Evolutionary conservation across 129 eudicot genomes (phyloP), one percentile per base, ranked within the genome.

Genomic region (Lactuca sativa): DNA sequence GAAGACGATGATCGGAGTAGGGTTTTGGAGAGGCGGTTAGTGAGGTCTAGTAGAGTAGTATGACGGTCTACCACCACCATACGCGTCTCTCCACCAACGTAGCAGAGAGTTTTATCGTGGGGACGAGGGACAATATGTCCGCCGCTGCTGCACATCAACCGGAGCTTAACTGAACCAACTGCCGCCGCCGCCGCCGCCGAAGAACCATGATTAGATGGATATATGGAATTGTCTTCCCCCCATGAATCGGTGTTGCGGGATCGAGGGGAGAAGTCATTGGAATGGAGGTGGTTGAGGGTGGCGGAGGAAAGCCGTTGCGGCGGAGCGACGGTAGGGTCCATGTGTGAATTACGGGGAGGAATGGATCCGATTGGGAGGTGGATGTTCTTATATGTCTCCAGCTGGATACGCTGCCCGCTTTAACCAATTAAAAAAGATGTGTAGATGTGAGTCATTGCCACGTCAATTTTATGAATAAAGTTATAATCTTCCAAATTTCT

Each of bases 101-200:
- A 90, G 73, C 89, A 87, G 40, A 90, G 85, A 6, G 89, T 69
- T 67, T 87, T 90, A 65, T 90, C 95, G 74, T 85, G 88, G 0
- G 95, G 97, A 16, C 97, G 95, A 11, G 95, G 97, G 81, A 90
- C 74, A 66, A 90, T 90, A 76, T 87, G 95, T 14, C 97, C 97
- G 64, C 95, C 97, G 58, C 74, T 80, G 82, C 95, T 84, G 79
- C 91, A 87, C 97, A 90, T 90, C 32, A 90, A 70, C 25, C 95
- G 90, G 73, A 90, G 83, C 57, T 86, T 88, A 38, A 61, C 9
- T 2, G 64, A 25, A 30, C 43, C 70, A 18, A 31, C 4, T 79
- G 74, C 74, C 84, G 73, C 12, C 74, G 64, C 37, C 74, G 64
- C 37, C 16, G 75, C 12, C n/a, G 25, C 7, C 15, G 80, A 9